Evolutionary conservation across 805 yeast genomes (phyloP), one percentile per base, ranked within the genome.

Genomic region (Candida silvicultrix): DNA sequence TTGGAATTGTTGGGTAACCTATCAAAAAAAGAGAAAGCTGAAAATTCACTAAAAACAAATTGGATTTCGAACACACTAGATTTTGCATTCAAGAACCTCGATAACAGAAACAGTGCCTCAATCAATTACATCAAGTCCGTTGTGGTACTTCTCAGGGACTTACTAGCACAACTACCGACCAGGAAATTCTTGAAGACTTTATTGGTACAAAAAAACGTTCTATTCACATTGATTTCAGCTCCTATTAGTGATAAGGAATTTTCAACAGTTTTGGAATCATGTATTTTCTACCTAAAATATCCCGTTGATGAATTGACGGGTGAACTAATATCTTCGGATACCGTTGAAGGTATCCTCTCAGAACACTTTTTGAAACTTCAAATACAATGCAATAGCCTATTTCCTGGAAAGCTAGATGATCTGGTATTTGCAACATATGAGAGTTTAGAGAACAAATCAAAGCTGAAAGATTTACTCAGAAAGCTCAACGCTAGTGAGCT

Each of bases 261-360:
- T 9, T 32, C 23, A 18, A 7, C 21, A 2, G 44, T 34, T 25
- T 2, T 54, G 18, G 40, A 38, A 2, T 37, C 56, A 1, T 45
- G 67, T 6, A 49, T 52, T 10, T 59, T 62, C 40, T 65, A 57
- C 35, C 35, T 66, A 4, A 47, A 60, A 37, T 72, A 65, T 49
- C 77, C 78, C 4, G 54, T 75, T 16, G 66, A 73, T 49, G 78
- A 73, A 40, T 61, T 66, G 38, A 52, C 70, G 1, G 75, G 75
- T 9, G 56, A 51, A 15, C 38, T 54, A 7, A 44, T 60, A 5
- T 28, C 56, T 1, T 28, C 50, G 3, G 57, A 55, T 4, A 47
- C 52, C 11, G 18, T 47, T 12, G 52, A 52, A 40, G 23, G 46
- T 21, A 32, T 35, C 6, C 43, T 45, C 14, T 25, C 55, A 4